A percentile compares a stretch with the other conserved stretches of the same genome.
Evolutionary conservation across 441 rosid species (phyloP).

Genomic region (Brassica hybrid): DNA sequence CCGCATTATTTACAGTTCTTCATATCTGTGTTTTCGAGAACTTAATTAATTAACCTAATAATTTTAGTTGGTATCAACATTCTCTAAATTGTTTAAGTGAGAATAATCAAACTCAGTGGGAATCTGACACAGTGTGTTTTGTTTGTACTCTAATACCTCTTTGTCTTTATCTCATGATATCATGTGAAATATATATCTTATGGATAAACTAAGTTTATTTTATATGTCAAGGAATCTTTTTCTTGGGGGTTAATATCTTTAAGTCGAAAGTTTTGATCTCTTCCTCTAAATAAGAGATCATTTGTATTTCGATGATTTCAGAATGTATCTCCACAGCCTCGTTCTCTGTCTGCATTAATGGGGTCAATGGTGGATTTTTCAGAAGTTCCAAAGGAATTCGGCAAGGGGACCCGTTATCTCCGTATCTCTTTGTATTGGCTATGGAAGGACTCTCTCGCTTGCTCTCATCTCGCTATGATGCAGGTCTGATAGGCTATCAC

Average conservation of each 20-base stretch:
- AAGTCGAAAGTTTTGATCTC: background rate
- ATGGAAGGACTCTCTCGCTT: no score
- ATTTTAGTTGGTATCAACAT: background rate
- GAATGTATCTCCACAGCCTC: no score
- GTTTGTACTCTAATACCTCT: constrained; percentile 15
- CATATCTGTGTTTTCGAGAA: background rate
- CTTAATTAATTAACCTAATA: background rate
- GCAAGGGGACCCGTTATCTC: no score
- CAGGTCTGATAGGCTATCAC: no score
- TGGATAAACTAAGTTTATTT: background rate
- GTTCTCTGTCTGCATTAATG: no score
- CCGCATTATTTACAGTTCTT: background rate
- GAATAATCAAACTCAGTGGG: constrained; percentile 33
- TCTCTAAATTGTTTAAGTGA: constrained; percentile 18
- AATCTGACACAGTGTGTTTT: constrained; percentile 38
- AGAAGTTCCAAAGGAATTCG: no score
- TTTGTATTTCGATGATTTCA: no score
- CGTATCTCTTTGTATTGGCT: no score
- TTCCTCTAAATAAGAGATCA: background rate
- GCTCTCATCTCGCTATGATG: no score
- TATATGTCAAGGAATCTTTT: background rate
- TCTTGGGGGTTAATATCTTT: background rate
- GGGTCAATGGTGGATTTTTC: no score
- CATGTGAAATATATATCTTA: background rate
- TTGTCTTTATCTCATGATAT: background rate